phyloP scores from a whole-genome alignment of 1,139 yeast genomes.

The Blastobotrys petasosporus region DNA sequence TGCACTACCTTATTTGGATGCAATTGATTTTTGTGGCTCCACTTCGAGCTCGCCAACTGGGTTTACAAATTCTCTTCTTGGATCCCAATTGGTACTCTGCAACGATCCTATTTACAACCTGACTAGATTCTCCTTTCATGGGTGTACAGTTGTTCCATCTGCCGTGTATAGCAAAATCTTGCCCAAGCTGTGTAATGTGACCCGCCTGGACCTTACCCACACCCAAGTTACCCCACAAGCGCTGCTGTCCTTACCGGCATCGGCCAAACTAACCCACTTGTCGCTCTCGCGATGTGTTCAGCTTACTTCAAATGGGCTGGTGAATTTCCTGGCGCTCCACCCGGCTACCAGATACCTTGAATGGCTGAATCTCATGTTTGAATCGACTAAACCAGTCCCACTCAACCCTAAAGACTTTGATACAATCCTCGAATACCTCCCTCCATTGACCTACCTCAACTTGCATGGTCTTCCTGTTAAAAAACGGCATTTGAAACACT shows the following conservation, averaged over 20 bases:
- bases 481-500: constrained; percentile 46
- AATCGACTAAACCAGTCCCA: constrained; percentile 60
- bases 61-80: constrained; percentile 37
- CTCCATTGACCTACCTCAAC: constrained; percentile 50
- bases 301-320: constrained; percentile 65
- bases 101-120: constrained; percentile 28
- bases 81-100: constrained; percentile 15
- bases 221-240: constrained; percentile 64
- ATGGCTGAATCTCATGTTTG: constrained; percentile 77
- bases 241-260: constrained; percentile 45
- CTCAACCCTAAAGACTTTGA: constrained; percentile 41
- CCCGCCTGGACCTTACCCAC: constrained; percentile 73
- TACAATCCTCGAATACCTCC: constrained; percentile 40
- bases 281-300: constrained; percentile 75
- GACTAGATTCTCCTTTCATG: constrained; percentile 72
- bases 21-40: constrained; percentile 87
- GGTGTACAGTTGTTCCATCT: constrained; percentile 71
- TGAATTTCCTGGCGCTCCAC: constrained; percentile 65
- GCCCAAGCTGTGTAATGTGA: constrained; percentile 51
- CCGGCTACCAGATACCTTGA: constrained; percentile 56
- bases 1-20: constrained; percentile 52
- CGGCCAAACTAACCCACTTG: constrained; percentile 64
- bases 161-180: constrained; percentile 52
- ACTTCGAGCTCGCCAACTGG: constrained; percentile 57
- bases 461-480: constrained; percentile 72